Conservation (phyloP, 2,329 filamentous ascomycete genomes). For the Colletotrichum filicis region DNA sequence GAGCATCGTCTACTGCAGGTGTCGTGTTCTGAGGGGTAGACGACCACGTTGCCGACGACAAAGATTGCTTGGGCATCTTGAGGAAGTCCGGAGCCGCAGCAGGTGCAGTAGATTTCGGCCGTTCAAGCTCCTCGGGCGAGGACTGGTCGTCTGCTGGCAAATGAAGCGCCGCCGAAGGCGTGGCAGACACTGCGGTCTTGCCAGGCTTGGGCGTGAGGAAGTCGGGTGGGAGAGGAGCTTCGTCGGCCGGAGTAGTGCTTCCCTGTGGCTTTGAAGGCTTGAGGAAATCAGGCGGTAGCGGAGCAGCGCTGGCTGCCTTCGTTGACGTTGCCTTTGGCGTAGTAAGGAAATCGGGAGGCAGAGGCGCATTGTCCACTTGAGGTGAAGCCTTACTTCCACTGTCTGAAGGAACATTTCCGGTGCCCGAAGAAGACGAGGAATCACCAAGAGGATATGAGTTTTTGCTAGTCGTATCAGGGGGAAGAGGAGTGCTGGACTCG, state of each 20-base stretch:
- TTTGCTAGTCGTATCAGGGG: constrained; percentile 67
- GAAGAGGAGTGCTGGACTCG: constrained; percentile 54
- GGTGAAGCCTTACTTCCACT: constrained; percentile 40
- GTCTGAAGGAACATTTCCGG: constrained; percentile 47
- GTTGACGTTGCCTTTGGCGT: constrained; percentile 38
- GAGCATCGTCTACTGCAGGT: constrained; percentile 47
- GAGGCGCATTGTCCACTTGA: constrained; percentile 40
- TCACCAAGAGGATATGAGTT: constrained; percentile 59
- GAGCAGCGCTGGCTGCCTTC: constrained; percentile 40
- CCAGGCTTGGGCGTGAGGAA: constrained; percentile 44
- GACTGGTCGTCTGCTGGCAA: constrained; percentile 13
- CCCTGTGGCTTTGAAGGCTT: constrained; percentile 37
- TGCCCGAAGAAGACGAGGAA: constrained; percentile 63
- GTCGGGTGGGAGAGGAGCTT: constrained; percentile 39
- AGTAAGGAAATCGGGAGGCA: constrained; percentile 48
- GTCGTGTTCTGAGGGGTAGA: constrained; percentile 22
- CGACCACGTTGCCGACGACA: constrained; percentile 31
- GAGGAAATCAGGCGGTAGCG: constrained; percentile 47
- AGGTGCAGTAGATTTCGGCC: constrained; percentile 37
- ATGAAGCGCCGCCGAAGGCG: constrained; percentile 14
- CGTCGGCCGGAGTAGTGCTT: constrained; percentile 36
- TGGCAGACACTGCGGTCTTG: constrained; percentile 36
- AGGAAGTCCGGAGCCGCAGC: constrained; percentile 30
- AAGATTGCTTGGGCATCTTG: constrained; percentile 33
- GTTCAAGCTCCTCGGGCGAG: constrained; percentile 14